These are phyloP conservation scores for Oryza officinalis DNA, from an alignment of 176 grass and related monocot species.

Conservation along the genomic window DNA sequence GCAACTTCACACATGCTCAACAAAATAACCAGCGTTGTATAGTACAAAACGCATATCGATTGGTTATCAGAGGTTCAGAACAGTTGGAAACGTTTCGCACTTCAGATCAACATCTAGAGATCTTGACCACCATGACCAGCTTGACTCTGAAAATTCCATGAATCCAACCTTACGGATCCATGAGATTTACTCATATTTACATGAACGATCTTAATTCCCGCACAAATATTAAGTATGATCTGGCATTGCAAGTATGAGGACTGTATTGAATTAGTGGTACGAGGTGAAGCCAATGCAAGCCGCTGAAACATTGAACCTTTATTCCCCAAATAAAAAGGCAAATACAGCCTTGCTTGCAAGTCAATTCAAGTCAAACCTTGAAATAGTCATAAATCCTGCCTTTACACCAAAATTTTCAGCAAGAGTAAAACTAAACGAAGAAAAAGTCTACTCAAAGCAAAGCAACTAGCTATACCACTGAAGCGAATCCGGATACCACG, in stretches of 20 bases:
- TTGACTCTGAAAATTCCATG: not conserved
- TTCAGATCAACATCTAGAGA: not conserved
- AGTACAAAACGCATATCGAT: not conserved
- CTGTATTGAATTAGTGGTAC: not conserved
- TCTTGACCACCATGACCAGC: not conserved
- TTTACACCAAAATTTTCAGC: constrained; percentile 30
- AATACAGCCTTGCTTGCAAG: constrained; percentile 37
- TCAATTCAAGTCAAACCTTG: constrained; percentile 42
- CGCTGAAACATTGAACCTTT: not conserved
- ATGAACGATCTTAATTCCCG: not conserved
- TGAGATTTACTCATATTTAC: not conserved
- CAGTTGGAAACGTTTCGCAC: not conserved
- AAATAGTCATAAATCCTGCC: constrained; percentile 6
- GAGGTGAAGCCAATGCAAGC: not conserved
- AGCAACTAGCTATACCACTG: constrained; percentile 12
- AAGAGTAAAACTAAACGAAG: not conserved
- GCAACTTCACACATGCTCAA: not conserved
- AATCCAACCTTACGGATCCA: not conserved
- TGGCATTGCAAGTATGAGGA: not conserved
- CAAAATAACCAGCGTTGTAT: not conserved
- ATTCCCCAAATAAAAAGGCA: not conserved
- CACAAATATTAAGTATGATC: constrained; percentile 13
- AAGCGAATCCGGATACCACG: not conserved
- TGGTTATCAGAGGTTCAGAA: not conserved
- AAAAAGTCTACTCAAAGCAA: constrained; percentile 12